A percentile compares a stretch with the other conserved stretches of the same genome.
Evolutionary conservation across 2,329 filamentous ascomycete species (phyloP).

Genomic region (Scedosporium apiospermum): DNA sequence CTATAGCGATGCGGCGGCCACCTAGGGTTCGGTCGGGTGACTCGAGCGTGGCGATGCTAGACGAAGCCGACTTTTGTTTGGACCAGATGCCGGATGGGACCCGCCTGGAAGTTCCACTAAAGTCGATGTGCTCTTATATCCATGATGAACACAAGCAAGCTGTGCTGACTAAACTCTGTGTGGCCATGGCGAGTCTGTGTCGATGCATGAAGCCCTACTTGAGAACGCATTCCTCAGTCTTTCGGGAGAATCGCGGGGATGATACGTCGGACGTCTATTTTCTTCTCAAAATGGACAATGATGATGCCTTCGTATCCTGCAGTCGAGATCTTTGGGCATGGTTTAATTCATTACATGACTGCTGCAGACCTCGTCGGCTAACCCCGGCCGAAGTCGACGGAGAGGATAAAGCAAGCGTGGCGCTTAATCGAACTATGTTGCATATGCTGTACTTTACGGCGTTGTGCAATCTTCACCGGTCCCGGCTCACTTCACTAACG

Average conservation of each 20-base stretch:
- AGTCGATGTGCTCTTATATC: constrained; percentile 54
- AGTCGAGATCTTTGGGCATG: constrained; percentile 72
- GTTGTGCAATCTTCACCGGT: constrained; percentile 82
- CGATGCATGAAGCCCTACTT: too few species aligned
- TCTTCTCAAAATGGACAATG: constrained; percentile 76
- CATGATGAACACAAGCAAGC: constrained; percentile 64
- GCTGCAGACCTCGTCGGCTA: constrained; percentile 59
- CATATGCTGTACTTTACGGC: constrained; percentile 94
- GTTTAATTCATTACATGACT: constrained; percentile 60
- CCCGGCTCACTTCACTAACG: constrained; percentile 65
- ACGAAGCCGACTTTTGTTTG: constrained; percentile 75
- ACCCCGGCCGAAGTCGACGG: constrained; percentile 41
- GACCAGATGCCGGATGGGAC: constrained; percentile 51
- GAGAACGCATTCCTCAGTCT: too few species aligned
- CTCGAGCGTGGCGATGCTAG: constrained; percentile 86
- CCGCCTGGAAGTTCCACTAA: constrained; percentile 56
- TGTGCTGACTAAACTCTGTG: constrained; percentile 77
- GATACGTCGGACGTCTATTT: constrained; percentile 51
- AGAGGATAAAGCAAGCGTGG: constrained; percentile 48
- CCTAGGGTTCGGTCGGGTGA: constrained; percentile 89
- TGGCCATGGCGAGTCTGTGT: constrained; percentile 43
- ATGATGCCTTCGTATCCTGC: constrained; percentile 67
- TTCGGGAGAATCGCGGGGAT: too few species aligned
- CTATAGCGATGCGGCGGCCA: constrained; percentile 84
- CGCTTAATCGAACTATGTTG: constrained; percentile 69